phyloP scores from a whole-genome alignment of 495 filamentous ascomycete species.

The Xylaria castorea region DNA sequence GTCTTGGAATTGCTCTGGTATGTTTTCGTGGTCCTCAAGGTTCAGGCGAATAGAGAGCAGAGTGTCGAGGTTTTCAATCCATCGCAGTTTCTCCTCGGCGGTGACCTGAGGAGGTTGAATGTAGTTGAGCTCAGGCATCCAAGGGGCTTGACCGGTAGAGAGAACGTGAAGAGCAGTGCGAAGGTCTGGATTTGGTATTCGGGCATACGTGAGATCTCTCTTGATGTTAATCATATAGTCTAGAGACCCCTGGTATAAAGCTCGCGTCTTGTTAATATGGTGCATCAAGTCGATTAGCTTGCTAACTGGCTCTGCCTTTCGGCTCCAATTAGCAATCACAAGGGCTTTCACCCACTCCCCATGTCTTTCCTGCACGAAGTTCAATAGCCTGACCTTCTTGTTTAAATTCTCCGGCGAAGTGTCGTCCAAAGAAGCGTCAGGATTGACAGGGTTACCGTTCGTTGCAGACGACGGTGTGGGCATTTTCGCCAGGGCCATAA shows the following conservation, averaged over 20 bases:
- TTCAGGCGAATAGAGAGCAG: slow-evolving; percentile 79
- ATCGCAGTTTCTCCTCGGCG: slow-evolving; percentile 67
- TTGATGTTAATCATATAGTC: slow-evolving; percentile 72
- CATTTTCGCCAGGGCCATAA: slow-evolving; percentile 73
- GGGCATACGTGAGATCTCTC: slow-evolving; percentile 64
- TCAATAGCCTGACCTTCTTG: slow-evolving; percentile 80
- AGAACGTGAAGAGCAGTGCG: slow-evolving; percentile 87
- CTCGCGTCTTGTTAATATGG: slow-evolving; percentile 68
- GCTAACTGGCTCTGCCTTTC: slow-evolving; percentile 75
- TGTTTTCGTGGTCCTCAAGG: slow-evolving; percentile 76
- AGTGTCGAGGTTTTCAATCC: slow-evolving; percentile 80
- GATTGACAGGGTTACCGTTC: slow-evolving; percentile 57
- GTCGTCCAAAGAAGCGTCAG: slow-evolving; percentile 51
- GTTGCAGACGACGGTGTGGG: slow-evolving; percentile 53
- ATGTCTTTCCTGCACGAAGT: slow-evolving; percentile 67
- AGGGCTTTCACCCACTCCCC: slow-evolving; percentile 84
- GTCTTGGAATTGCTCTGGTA: slow-evolving; percentile 73
- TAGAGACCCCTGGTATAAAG: slow-evolving; percentile 61
- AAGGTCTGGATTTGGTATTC: slow-evolving; percentile 86
- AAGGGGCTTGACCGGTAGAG: slow-evolving; percentile 72
- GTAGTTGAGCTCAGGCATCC: slow-evolving; percentile 84
- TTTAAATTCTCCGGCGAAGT: slow-evolving; percentile 69
- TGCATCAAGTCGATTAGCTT: slow-evolving; percentile 82
- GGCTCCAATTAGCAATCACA: slow-evolving; percentile 87
- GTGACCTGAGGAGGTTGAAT: slow-evolving; percentile 75